Base-by-base conservation (phyloP, 2,329 filamentous ascomycete genomes). In the Aspergillus chevalieri region DNA sequence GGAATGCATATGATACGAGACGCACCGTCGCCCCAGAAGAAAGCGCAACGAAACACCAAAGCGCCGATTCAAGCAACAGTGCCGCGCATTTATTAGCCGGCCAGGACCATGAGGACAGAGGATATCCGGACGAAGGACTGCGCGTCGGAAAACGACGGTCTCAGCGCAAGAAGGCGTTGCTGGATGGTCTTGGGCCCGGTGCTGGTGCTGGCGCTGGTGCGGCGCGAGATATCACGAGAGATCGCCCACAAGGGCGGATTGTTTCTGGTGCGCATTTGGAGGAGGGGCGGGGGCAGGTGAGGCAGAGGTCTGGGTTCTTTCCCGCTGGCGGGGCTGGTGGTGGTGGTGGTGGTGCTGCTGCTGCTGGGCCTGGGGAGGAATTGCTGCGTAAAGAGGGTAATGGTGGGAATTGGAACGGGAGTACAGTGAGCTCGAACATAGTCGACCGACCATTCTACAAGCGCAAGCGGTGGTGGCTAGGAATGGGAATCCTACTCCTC, bases 241-340 rank as follows among this genome's bases (percentile, higher is more conserved):
- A 70, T 45, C 66, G 67, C 39, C 78, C 76, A 55, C 81, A 82
- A 61, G 77, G 76, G 49, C 74, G 86, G 52, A 75, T 87, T n/a
- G 83, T 86, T 17, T 89, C 85, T 54, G 85, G 85, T 17, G 83
- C 83, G 0, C 70, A 85, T 15, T 72, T 86, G 57, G 86, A 89
- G 61, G 85, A 89, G 64, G 85, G 85, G 0, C 74, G 66, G 34
- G 66, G 63, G 43, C 62, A 69, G 62, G 78, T 65, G 73, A 78
- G 67, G 70, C 78, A 62, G 56, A 30, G 26, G 9, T 30, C 26
- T 12, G 26, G 26, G 26, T 10, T 10, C 5, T 30, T 30, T 30
- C 26, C 26, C 12, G 26, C 72, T 50, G 61, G 62, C 45, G 62
- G 64, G 22, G 47, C 56, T 33, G 10, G 26, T 4, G 26, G 26